Conservation (phyloP, 768 basidiomycete species). For the Auricularia cornea region DNA sequence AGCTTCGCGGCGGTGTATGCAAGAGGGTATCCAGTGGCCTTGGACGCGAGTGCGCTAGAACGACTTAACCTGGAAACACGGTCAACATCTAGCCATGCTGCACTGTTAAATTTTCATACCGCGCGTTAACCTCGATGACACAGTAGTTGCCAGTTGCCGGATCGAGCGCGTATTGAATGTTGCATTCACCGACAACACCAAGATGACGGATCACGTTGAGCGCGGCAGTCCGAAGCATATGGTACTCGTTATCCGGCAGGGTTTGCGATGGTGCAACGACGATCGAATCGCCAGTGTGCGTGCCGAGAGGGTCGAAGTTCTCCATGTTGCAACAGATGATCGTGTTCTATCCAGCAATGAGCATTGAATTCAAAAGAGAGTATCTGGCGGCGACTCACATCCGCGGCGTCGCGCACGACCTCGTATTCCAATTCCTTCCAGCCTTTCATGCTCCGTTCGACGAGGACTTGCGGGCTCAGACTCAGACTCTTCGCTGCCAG, state of each 20-base stretch:
- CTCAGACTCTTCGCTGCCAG: slow-evolving; percentile 85
- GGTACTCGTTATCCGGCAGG: slow-evolving; percentile 94
- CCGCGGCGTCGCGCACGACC: slow-evolving; percentile 95
- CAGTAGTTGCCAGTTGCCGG: slow-evolving; percentile 90
- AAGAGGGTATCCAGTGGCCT: slow-evolving; percentile 97
- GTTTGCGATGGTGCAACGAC: slow-evolving; percentile 99
- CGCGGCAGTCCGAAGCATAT: slow-evolving; percentile 96
- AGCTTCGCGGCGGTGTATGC: slow-evolving; percentile 99
- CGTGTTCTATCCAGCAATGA: slow-evolving; percentile 57
- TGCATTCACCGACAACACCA: slow-evolving; percentile 90
- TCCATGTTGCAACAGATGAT: slow-evolving; percentile 99
- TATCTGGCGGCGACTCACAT: slow-evolving; percentile 48
- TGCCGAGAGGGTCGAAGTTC: slow-evolving; percentile 98
- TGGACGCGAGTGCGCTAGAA: slow-evolving; percentile 92
- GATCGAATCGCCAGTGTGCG: slow-evolving; percentile 98
- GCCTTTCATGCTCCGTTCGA: slow-evolving; percentile 97
- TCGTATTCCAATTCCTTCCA: slow-evolving; percentile 99
- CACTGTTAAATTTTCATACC: slow-evolving; percentile 35
- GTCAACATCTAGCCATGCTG: slow-evolving; percentile 3
- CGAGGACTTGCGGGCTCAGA: slow-evolving; percentile 66
- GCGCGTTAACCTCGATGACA: slow-evolving; percentile 96
- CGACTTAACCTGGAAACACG: slow-evolving; percentile 53
- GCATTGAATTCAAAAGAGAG: not conserved
- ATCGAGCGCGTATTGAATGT: slow-evolving; percentile 97
- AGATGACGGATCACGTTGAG: slow-evolving; percentile 91